Base-by-base conservation (phyloP, 2,329 filamentous ascomycete genomes). In the Aspergillus niger region DNA sequence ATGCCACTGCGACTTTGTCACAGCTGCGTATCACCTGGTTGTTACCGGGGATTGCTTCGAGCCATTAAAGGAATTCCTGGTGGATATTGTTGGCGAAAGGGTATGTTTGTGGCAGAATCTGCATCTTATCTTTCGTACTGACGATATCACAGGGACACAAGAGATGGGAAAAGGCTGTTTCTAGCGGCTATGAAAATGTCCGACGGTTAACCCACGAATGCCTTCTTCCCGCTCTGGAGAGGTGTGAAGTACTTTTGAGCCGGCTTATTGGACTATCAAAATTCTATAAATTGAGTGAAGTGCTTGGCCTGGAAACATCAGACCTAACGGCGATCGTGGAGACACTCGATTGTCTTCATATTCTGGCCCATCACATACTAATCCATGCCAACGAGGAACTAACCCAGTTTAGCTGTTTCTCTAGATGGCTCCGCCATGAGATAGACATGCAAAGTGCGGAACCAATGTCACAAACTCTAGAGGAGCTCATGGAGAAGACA, bases 121-220 rank as follows among this genome's bases (percentile, higher is more conserved):
- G 13, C 8, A 22, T 30, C 48, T 22, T 22, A 36, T 20, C 4
- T 6, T 22, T 26, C 39, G 39, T n/a, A 36, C 57, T 70, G 41
- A 67, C 61, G 41, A 24, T 15, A 3, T 20, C 3, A 20, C 54
- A 95, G 89, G 92, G 92, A 0, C 91, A 96, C 69, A 97, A 97
- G 76, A 84, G 95, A 52, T 99, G 95, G 95, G 93, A 98, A 64
- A 96, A 94, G 70, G 89, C 91, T 5, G 90, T 96, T 2, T 83
- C 86, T 1, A 86, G 87, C 3, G 91, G 92, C 1, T 88, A 97
- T 20, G 88, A 91, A 61, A 89, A 87, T 57, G 83, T 98, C 8
- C 86, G 92, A 53, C 85, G 86, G 55, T 82, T 98, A 11, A 82
- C 92, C 0, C 93, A 97, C 70, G 89, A 97, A 71, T 93, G 96